These are phyloP conservation scores for Geotrichum candidum DNA, from an alignment of 1,139 yeast genomes.

Conservation along the genomic window DNA sequence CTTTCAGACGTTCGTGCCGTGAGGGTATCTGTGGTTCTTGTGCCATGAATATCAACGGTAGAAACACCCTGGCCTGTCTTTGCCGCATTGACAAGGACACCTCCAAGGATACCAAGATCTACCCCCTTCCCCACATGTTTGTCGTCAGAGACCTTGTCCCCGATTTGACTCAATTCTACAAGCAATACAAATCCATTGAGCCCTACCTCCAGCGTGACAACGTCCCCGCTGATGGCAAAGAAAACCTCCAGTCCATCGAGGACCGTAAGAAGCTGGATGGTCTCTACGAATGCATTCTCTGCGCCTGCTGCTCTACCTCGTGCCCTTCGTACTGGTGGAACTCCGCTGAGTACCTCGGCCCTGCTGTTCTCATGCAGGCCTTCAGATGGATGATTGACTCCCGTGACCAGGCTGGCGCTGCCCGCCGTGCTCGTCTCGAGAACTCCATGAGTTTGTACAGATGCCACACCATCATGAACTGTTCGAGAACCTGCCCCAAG, in stretches of 20 bases:
- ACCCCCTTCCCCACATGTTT: slow-evolving; percentile 98
- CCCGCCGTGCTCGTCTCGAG: slow-evolving; percentile 85
- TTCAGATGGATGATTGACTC: slow-evolving; percentile 98
- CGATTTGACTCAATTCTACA: slow-evolving; percentile 93
- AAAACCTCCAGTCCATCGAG: slow-evolving; percentile 81
- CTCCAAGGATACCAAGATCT: slow-evolving; percentile 72
- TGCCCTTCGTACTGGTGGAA: slow-evolving; percentile 99
- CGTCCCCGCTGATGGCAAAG: slow-evolving; percentile 85
- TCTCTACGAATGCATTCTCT: slow-evolving; percentile 91
- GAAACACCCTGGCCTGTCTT: slow-evolving; percentile 92
- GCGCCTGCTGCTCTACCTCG: slow-evolving; percentile 98
- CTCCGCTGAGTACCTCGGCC: slow-evolving; percentile 97
- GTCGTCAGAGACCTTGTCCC: slow-evolving; percentile 97
- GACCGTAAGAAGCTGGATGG: slow-evolving; percentile 98
- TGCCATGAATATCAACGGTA: slow-evolving; percentile 99
- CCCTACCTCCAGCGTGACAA: slow-evolving; percentile 87
- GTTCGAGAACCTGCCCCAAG: slow-evolving; percentile 97
- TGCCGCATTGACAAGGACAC: slow-evolving; percentile 85
- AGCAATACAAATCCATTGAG: slow-evolving; percentile 96
- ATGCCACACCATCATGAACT: slow-evolving; percentile 98
- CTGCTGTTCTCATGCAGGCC: slow-evolving; percentile 98
- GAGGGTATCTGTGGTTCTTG: slow-evolving; percentile 99
- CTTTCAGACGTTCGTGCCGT: slow-evolving; percentile 97
- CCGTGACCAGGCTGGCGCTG: slow-evolving; percentile 80
- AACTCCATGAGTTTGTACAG: slow-evolving; percentile 97